These are phyloP conservation scores for Metschnikowia shivogae DNA, from an alignment of 805 yeast genomes.

Conservation along the genomic window DNA sequence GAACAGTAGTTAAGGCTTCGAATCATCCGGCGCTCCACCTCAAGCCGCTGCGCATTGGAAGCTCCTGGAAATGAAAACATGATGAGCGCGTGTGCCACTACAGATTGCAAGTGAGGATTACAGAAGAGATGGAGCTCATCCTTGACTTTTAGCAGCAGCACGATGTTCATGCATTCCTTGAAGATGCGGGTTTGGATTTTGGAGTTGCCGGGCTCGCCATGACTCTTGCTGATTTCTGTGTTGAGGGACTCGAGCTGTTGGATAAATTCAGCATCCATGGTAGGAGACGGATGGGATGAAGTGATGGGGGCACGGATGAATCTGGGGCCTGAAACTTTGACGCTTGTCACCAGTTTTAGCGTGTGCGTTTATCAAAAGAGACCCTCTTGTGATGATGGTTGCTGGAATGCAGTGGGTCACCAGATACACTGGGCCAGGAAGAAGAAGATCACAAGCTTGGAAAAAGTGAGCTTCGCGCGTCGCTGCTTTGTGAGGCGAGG, in stretches of 20 bases:
- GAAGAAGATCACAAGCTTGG: conserved; percentile 1
- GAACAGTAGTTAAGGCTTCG: conserved; percentile 46
- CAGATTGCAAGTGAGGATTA: conserved; percentile 43
- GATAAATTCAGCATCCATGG: conserved; percentile 3
- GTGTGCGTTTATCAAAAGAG: no score
- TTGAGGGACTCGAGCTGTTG: conserved; percentile 13
- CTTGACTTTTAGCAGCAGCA: conserved; percentile 13
- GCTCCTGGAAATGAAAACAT: conserved; percentile 52
- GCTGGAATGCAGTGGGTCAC: not conserved
- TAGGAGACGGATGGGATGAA: not conserved
- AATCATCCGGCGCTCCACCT: conserved; percentile 40
- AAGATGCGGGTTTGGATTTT: conserved; percentile 26
- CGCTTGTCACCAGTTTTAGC: no score
- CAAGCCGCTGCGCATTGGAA: conserved; percentile 28
- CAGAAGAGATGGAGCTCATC: conserved; percentile 51
- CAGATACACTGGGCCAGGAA: not conserved
- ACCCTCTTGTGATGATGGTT: no score
- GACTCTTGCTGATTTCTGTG: conserved; percentile 22
- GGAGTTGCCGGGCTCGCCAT: conserved; percentile 25
- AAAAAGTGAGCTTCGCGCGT: conserved; percentile 14
- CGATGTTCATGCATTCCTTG: conserved; percentile 19
- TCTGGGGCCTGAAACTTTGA: no score
- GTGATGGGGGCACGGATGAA: not conserved
- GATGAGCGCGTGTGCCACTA: conserved; percentile 52
- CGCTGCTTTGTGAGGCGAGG: conserved; percentile 14